These are phyloP conservation scores for Hyaloscypha bicolor DNA, from an alignment of 495 filamentous ascomycete species.

Conservation along the genomic window DNA sequence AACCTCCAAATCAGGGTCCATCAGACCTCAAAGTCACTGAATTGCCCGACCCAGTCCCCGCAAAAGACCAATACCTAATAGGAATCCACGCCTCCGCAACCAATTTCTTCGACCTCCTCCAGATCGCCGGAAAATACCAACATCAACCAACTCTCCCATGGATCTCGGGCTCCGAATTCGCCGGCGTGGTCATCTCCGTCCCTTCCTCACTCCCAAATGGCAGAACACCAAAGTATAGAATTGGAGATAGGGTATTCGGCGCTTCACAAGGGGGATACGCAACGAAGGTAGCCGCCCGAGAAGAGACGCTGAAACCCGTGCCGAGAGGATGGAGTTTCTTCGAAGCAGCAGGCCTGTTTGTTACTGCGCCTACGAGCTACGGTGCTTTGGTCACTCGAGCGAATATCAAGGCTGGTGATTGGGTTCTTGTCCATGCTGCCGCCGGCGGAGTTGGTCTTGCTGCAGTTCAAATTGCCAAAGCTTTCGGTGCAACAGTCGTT, in stretches of 20 bases:
- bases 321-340: constrained; percentile 80
- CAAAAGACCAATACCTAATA: constrained; percentile 78
- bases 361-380: constrained; percentile 90
- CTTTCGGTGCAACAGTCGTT: constrained; percentile 84
- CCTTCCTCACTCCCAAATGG: constrained; percentile 49
- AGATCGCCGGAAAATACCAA: constrained; percentile 52
- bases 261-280: constrained; percentile 86
- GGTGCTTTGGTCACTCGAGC: constrained; percentile 80
- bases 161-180: constrained; percentile 85
- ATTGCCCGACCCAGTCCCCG: constrained; percentile 72
- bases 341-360: constrained; percentile 86
- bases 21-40: constrained; percentile 72
- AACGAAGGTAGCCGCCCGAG: constrained; percentile 67
- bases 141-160: constrained; percentile 73
- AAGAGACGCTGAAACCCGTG: constrained; percentile 69
- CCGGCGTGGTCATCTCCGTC: constrained; percentile 70
- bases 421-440: constrained; percentile 88
- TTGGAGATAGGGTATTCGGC: constrained; percentile 85
- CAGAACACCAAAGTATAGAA: constrained; percentile 57
- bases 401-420: constrained; percentile 75
- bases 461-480: constrained; percentile 92
- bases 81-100: constrained; percentile 84
- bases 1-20: constrained; percentile 58
- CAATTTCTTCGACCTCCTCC: constrained; percentile 83
- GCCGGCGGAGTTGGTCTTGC: constrained; percentile 91